Evolutionary conservation across 768 basidiomycete genomes (phyloP).

Genomic region (Boletus rufocinnamomeus): DNA sequence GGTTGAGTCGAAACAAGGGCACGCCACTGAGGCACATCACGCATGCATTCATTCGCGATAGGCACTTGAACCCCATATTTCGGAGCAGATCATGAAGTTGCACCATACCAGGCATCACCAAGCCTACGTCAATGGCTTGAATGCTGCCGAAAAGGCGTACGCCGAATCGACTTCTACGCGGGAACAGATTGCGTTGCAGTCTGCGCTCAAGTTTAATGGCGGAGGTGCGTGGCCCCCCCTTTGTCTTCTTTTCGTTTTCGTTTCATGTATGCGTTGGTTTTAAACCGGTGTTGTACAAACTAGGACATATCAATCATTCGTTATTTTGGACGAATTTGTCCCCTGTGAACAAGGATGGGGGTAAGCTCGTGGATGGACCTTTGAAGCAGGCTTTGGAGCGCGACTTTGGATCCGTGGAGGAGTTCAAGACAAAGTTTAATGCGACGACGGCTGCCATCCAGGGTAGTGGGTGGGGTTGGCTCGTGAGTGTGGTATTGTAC

Average conservation of each 20-base stretch:
- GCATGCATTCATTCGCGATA: conserved; percentile 23
- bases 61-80: conserved; percentile 93
- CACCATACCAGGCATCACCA: conserved; percentile 93
- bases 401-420: conserved; percentile 87
- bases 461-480: conserved; percentile 99
- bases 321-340: conserved; percentile 98
- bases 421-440: conserved; percentile 85
- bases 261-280: neutral
- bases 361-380: conserved; percentile 61
- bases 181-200: conserved; percentile 81
- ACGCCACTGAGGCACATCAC: neutral
- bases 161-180: conserved; percentile 62
- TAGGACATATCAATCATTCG: conserved; percentile 90
- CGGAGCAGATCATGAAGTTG: conserved; percentile 88
- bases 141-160: conserved; percentile 88
- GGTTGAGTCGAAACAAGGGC: neutral
- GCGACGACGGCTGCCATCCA: conserved; percentile 88
- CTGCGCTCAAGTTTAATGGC: conserved; percentile 97
- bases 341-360: conserved; percentile 63
- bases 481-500: conserved; percentile 48
- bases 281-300: neutral
- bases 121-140: conserved; percentile 92
- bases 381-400: conserved; percentile 75
- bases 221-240: conserved; percentile 55
- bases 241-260: neutral